Evolutionary conservation across 2,329 filamentous ascomycete species (phyloP).

Genomic region (Alternaria brassicicola): DNA sequence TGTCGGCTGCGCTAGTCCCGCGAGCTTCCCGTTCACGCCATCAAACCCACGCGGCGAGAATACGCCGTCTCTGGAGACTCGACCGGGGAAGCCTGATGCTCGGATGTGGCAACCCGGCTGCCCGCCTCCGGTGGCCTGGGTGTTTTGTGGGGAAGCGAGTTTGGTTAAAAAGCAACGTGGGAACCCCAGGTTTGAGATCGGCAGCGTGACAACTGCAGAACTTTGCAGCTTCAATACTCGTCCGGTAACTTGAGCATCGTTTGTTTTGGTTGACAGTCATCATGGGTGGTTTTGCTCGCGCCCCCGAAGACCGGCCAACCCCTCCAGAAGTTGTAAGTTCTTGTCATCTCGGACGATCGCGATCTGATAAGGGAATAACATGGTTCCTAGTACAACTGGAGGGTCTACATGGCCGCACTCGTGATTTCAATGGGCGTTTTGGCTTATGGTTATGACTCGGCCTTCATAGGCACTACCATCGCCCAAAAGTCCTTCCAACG

Average conservation of each 20-base stretch:
- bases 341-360: not conserved
- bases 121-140: conserved; percentile 18
- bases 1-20: conserved; percentile 9
- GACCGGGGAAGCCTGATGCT: conserved; percentile 21
- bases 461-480: conserved; percentile 63
- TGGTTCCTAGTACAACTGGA: conserved; percentile 54
- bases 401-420: conserved; percentile 56
- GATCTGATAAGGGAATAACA: conserved; percentile 8
- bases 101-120: conserved; percentile 15
- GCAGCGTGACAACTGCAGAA: conserved; percentile 7
- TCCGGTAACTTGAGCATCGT: not conserved
- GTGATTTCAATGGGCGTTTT: conserved; percentile 56
- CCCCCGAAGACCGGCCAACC: conserved; percentile 62
- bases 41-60: conserved; percentile 17
- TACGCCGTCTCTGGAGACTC: conserved; percentile 26
- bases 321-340: conserved; percentile 56
- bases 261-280: conserved; percentile 7
- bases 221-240: conserved; percentile 3
- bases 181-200: conserved; percentile 32
- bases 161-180: conserved; percentile 26
- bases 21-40: conserved; percentile 14
- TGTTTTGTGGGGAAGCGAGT: conserved; percentile 28
- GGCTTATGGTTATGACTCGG: conserved; percentile 59
- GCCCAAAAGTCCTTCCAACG: conserved; percentile 56
- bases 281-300: conserved; percentile 52